phyloP scores from a whole-genome alignment of 148 eudicot species.

The Chenopodium suecicum region DNA sequence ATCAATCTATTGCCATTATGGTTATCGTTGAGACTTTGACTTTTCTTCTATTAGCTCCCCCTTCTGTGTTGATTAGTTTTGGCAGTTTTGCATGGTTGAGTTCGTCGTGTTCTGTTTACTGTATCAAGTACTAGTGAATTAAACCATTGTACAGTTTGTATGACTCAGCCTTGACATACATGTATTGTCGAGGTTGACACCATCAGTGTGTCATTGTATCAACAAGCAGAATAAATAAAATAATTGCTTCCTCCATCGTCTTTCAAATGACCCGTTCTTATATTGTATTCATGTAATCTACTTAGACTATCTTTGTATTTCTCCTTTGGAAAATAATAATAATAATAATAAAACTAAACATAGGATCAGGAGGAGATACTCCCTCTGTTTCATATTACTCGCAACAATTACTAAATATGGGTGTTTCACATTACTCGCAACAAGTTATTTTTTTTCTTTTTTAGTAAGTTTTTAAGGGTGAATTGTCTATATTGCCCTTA shows the following conservation, averaged over 20 bases:
- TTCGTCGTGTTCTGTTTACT: conserved; percentile 8
- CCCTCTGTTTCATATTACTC: too few species aligned
- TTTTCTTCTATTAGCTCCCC: not conserved
- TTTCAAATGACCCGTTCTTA: not conserved
- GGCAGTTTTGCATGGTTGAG: conserved; percentile 3
- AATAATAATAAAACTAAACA: too few species aligned
- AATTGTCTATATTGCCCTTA: too few species aligned
- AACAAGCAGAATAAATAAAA: not conserved
- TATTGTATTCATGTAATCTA: too few species aligned
- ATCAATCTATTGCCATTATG: not conserved
- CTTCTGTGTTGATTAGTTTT: not conserved
- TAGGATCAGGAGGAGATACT: too few species aligned
- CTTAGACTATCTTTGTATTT: too few species aligned
- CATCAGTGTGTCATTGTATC: not conserved
- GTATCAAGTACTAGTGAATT: not conserved
- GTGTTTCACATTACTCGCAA: too few species aligned
- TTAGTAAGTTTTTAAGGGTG: too few species aligned
- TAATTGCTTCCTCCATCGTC: not conserved
- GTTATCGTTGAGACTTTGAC: not conserved
- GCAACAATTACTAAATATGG: too few species aligned
- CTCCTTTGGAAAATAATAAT: too few species aligned
- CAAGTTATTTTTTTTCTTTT: too few species aligned
- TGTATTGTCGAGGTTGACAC: not conserved
- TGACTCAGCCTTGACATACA: not conserved
- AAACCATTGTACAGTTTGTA: conserved; percentile 7